Percentiles rank a stretch among this genome's conserved stretches.
Conservation (phyloP, 768 basidiomycete genomes). For the Cystobasidium ongulense region DNA sequence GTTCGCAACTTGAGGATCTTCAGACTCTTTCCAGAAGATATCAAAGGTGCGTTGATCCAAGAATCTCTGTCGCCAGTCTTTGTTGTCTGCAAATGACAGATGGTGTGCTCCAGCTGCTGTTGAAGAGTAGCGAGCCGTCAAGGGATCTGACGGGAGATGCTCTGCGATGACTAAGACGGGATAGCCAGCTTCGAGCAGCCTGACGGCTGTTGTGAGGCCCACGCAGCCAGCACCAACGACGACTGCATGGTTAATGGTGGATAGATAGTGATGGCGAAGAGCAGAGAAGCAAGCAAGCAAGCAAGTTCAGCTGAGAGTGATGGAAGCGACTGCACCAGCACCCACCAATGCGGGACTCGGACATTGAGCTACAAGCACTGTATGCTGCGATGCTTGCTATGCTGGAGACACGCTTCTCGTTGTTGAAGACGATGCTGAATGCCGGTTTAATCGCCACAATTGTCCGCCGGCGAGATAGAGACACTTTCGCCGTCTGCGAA, state of each 20-base stretch:
- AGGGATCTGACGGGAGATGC: conserved; percentile 42
- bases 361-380: no score
- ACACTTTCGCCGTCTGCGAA: not conserved
- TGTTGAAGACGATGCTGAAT: no score
- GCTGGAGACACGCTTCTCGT: no score
- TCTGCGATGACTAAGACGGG: conserved; percentile 44
- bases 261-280: not conserved
- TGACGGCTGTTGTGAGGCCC: conserved; percentile 45
- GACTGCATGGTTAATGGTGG: not conserved
- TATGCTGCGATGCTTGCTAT: no score
- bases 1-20: conserved; percentile 33
- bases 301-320: no score
- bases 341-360: no score
- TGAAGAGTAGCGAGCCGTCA: conserved; percentile 41
- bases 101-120: conserved; percentile 46
- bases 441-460: no score
- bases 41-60: conserved; percentile 44
- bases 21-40: conserved; percentile 42
- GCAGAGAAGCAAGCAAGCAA: no score
- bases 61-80: conserved; percentile 41
- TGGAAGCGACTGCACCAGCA: no score
- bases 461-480: not conserved
- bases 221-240: conserved; percentile 47
- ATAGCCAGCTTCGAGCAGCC: conserved; percentile 39
- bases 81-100: conserved; percentile 44